These are phyloP conservation scores for Lotus japonicus DNA, from an alignment of 306 rosid species.

Conservation along the genomic window DNA sequence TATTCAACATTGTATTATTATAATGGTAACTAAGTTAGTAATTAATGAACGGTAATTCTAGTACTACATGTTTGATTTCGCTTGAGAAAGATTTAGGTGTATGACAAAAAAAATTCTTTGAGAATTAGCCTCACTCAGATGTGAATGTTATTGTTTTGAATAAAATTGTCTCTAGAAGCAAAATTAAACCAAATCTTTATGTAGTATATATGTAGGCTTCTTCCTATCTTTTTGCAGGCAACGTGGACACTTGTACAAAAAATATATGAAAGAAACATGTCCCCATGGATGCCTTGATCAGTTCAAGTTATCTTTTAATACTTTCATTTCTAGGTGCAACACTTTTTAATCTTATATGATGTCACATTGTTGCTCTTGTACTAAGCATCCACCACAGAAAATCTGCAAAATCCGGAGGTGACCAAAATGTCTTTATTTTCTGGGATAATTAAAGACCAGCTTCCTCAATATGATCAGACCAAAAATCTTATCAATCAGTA, in stretches of 20 bases:
- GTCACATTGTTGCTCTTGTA: conserved; percentile 5
- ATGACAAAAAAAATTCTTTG: too few relatives aligned
- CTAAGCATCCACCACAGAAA: conserved; percentile 12
- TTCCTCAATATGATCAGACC: conserved; percentile 19
- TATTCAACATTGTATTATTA: conserved; percentile 1
- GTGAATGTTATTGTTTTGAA: too few relatives aligned
- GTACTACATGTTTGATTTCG: too few relatives aligned
- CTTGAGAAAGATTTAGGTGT: too few relatives aligned
- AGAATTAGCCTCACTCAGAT: too few relatives aligned
- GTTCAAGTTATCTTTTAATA: conserved; percentile 14
- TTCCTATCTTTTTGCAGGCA: not conserved
- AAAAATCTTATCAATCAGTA: not conserved
- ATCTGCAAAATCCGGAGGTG: conserved; percentile 2
- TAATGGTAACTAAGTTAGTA: not conserved
- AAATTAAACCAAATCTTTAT: too few relatives aligned
- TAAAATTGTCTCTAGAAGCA: too few relatives aligned
- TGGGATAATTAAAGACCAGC: not conserved
- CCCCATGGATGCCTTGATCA: conserved; percentile 17
- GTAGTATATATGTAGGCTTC: too few relatives aligned
- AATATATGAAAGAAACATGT: conserved; percentile 4
- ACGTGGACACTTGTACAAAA: not conserved
- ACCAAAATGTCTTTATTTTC: not conserved
- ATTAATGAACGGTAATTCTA: too few relatives aligned
- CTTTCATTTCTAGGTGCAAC: not conserved
- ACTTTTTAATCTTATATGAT: conserved; percentile 9